Percentiles rank a stretch among this genome's conserved stretches.
These are phyloP conservation scores for Pelargonium myrrhifolium DNA, from an alignment of 441 rosid species.

Conservation along the genomic window DNA sequence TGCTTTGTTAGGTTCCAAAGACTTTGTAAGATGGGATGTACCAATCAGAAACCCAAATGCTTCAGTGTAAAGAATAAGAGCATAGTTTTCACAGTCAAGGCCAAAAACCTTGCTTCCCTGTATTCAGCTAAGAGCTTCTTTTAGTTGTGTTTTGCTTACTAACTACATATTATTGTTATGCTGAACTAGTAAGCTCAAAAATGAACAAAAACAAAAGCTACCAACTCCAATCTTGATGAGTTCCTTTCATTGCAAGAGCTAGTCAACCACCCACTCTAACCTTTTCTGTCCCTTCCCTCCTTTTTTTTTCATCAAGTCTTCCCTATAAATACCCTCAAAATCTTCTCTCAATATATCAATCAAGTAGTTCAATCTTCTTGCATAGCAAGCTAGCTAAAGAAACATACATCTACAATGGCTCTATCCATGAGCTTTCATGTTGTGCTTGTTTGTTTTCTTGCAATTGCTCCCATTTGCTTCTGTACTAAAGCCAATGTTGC, in stretches of 20 bases:
- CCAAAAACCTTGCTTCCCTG: not conserved
- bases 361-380: not conserved
- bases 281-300: not conserved
- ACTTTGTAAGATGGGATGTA: too few species aligned
- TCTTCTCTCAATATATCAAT: not conserved
- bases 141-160: not conserved
- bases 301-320: not conserved
- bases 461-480: constrained; percentile 41
- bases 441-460: constrained; percentile 30
- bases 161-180: not conserved
- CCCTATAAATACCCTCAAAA: not conserved
- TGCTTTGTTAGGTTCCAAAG: too few species aligned
- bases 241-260: not conserved
- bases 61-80: too few species aligned
- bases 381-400: not conserved
- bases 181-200: not conserved
- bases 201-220: not conserved
- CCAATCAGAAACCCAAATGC: too few species aligned
- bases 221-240: not conserved
- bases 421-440: constrained; percentile 23
- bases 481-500: constrained; percentile 29
- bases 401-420: constrained; percentile 26
- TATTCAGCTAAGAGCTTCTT: not conserved
- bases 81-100: not conserved
- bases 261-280: not conserved